Percentiles rank a stretch among this genome's conserved stretches.
phyloP scores from a whole-genome alignment of 345 rosid genomes.

The Hevea brasiliensis region DNA sequence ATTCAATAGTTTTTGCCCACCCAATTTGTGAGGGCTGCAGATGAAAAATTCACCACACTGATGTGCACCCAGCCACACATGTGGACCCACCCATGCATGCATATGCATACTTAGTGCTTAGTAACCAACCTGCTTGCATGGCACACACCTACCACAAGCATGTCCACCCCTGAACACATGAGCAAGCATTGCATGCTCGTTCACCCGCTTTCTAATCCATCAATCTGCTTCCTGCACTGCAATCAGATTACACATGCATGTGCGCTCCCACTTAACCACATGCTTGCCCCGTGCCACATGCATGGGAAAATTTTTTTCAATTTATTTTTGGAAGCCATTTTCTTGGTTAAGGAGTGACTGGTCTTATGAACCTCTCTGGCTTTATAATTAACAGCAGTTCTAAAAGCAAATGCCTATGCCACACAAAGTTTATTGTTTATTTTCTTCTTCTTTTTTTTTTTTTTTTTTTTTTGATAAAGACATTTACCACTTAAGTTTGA shows the following conservation, averaged over 20 bases:
- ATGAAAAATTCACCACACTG: background rate
- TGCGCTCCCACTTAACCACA: background rate
- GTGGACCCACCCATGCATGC: background rate
- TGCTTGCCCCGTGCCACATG: background rate
- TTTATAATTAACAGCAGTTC: background rate
- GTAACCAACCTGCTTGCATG: background rate
- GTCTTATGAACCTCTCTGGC: background rate
- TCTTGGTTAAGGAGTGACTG: background rate
- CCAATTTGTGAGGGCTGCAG: background rate
- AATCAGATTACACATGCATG: background rate
- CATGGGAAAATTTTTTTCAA: background rate
- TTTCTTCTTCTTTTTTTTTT: background rate
- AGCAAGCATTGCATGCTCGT: background rate
- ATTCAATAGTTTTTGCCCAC: background rate
- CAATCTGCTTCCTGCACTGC: background rate
- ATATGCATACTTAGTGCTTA: background rate
- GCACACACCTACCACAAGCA: background rate
- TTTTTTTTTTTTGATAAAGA: background rate
- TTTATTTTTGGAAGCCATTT: background rate
- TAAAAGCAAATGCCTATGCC: background rate
- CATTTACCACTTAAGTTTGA: slow-evolving; percentile 1
- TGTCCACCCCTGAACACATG: background rate
- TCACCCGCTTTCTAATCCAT: background rate
- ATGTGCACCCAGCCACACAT: background rate
- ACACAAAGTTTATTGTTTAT: background rate